Base-by-base conservation (phyloP, 2,329 filamentous ascomycete genomes). In the Arthroderma uncinatum region DNA sequence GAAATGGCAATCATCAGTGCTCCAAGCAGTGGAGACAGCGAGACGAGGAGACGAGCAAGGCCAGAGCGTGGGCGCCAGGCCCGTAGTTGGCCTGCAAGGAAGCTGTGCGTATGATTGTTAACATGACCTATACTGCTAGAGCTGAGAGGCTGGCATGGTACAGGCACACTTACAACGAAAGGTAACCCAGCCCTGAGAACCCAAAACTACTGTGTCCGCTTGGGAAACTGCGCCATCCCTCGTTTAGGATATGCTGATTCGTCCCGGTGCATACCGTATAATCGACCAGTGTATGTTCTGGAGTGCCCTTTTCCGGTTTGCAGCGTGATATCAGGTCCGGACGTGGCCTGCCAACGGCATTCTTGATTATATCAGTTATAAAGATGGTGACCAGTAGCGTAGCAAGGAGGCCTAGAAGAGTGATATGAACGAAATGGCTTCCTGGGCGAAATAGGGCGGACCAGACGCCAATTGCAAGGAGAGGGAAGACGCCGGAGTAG, bases 251-350 rank as follows among this genome's bases (percentile, higher is more conserved):
- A 62, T 82, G 80, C 58, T 79, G 74, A 42, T 73, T 68, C 1
- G 81, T 79, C 60, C 76, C 71, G 4, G 72, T 74, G 60, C 76
- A 78, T 9, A 76, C 72, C 1, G 67, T 70, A 62, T 73, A 73
- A 10, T 70, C 66, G 28, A 85, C 78, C 52, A 85, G 71, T 33
- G 72, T 65, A 61, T 83, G 74, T 54, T 72, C 72, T 0, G 82
- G 77, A 0, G 82, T 83, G 6, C 78, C 80, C 12, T 76, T 69
- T 57, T 70, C 73, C 0, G 93, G 91, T 62, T 87, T 84, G 73
- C 93, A 98, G 37, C 93, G 84, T n/a, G 86, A 83, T 42, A 97
- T 82, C 36, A 96, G 75, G 71, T 97, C 92, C 2, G 92, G 92
- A 5, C 92, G 82, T 30, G 90, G 89, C 9, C 89, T 76, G 7